These are phyloP conservation scores for Pleomassaria siparia DNA, from an alignment of 2,329 filamentous ascomycete species.

Conservation along the genomic window DNA sequence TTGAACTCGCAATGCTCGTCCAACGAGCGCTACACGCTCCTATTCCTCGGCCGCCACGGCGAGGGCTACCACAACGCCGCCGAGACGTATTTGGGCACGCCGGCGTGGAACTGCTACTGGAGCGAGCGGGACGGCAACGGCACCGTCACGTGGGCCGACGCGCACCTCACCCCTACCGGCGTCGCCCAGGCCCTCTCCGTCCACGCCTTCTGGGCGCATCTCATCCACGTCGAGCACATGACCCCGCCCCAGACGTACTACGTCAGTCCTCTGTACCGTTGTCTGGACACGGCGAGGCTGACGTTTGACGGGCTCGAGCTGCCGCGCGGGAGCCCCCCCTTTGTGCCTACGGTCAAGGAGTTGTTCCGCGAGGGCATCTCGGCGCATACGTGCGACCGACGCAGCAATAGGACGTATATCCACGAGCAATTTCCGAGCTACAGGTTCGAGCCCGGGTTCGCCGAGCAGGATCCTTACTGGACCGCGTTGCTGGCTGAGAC, in stretches of 20 bases:
- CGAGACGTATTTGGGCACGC: constrained; percentile 67
- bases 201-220: constrained; percentile 59
- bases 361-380: constrained; percentile 66
- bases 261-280: constrained; percentile 64
- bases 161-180: constrained; percentile 62
- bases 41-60: constrained; percentile 71
- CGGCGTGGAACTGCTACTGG: constrained; percentile 73
- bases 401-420: constrained; percentile 59
- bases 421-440: constrained; percentile 55
- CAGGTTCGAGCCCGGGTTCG: constrained; percentile 62
- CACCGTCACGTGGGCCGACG: constrained; percentile 64
- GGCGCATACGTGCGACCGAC: constrained; percentile 68
- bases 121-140: constrained; percentile 64
- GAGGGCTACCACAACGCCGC: constrained; percentile 68
- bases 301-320: constrained; percentile 61
- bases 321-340: constrained; percentile 53
- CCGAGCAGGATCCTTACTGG: constrained; percentile 61
- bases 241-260: constrained; percentile 66
- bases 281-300: constrained; percentile 62
- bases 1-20: constrained; percentile 54
- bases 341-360: constrained; percentile 65
- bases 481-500: constrained; percentile 52
- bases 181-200: constrained; percentile 60
- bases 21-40: constrained; percentile 62
- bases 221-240: constrained; percentile 55